Conservation (phyloP, 345 rosid genomes). For the Capsella bursapastoris region DNA sequence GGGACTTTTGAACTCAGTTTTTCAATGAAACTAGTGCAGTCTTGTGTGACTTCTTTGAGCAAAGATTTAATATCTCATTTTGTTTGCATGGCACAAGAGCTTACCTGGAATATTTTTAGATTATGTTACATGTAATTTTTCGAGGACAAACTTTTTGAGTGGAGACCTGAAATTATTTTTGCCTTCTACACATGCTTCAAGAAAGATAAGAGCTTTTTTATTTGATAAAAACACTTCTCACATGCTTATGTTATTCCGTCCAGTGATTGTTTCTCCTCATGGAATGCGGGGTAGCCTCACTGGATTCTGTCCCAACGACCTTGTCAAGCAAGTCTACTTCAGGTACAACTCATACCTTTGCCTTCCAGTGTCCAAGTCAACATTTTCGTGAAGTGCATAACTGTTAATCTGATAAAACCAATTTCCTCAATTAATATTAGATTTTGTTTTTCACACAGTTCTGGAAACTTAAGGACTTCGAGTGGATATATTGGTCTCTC, state of each 20-base stretch:
- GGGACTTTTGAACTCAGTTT: constrained; percentile 7
- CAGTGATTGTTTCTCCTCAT: constrained; percentile 97
- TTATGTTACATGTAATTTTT: constrained; percentile 20
- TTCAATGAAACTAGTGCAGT: constrained; percentile 17
- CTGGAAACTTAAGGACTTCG: constrained; percentile 62
- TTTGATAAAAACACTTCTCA: constrained; percentile 37
- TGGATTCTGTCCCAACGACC: constrained; percentile 89
- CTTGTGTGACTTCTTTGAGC: constrained; percentile 26
- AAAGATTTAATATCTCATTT: constrained; percentile 24
- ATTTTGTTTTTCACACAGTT: constrained; percentile 49
- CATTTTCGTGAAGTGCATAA: constrained; percentile 11
- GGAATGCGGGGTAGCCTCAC: constrained; percentile 95
- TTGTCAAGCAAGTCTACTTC: constrained; percentile 90
- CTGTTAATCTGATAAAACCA: constrained; percentile 15
- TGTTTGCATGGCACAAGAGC: constrained; percentile 11
- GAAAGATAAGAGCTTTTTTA: constrained; percentile 30
- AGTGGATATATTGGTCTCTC: constrained; percentile 74
- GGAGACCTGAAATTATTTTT: constrained; percentile 15
- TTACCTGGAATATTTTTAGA: constrained; percentile 1
- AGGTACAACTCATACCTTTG: constrained; percentile 50
- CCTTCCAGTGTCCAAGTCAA: constrained; percentile 8
- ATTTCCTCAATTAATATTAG: constrained; percentile 24
- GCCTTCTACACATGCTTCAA: constrained; percentile 26
- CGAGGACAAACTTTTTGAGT: constrained; percentile 1
- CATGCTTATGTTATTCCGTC: constrained; percentile 42